Base-by-base conservation (phyloP, 2,329 filamentous ascomycete species). In the Talaromyces sp. region DNA sequence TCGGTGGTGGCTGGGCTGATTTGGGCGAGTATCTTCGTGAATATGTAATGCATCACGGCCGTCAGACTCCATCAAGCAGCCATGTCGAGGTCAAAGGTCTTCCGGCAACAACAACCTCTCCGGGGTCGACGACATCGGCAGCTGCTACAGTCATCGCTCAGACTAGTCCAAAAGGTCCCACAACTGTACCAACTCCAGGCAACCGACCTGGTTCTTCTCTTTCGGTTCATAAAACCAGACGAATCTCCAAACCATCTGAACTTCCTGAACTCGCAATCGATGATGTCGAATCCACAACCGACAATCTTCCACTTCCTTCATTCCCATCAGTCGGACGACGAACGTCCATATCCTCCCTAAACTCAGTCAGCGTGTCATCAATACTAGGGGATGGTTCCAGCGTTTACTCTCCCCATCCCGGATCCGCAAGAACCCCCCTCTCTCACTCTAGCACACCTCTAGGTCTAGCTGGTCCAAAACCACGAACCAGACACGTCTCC, bases 1-100 rank as follows among this genome's bases (percentile, higher is more conserved):
- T 99, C 13, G 95, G 95, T 13, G 95, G 95, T 66, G 95, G 95
- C n/a, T 99, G 95, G 95, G 93, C 93, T 15, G 95, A 99, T 77
- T 82, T 99, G 22, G 94, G 91, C 43, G 95, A 98, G 77, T 99
- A 97, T 74, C 84, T 99, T 49, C 90, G 93, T 71, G 92, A 97
- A 76, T 99, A 97, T 72, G 93, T 93, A 7, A 88, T 89, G 66
- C 95, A 99, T 74, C 95, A 99, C 75, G 91, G 91, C 51, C 89
- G 91, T n/a, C 88, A 86, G 53, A 83, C 85, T 34, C 82, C 85
- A 22, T 83, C 82, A 31, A 85, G 86, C 43, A 81, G 81, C 13
- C 80, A 80, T 40, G 81, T 88, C 15, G 85, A 88, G 69, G 80
- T 88, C 17, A 78, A 85, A 62, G 85, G 83, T 11, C 73, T 84